These are phyloP conservation scores for Cyamopsis tetragonoloba DNA, from an alignment of 306 rosid species.

Conservation along the genomic window DNA sequence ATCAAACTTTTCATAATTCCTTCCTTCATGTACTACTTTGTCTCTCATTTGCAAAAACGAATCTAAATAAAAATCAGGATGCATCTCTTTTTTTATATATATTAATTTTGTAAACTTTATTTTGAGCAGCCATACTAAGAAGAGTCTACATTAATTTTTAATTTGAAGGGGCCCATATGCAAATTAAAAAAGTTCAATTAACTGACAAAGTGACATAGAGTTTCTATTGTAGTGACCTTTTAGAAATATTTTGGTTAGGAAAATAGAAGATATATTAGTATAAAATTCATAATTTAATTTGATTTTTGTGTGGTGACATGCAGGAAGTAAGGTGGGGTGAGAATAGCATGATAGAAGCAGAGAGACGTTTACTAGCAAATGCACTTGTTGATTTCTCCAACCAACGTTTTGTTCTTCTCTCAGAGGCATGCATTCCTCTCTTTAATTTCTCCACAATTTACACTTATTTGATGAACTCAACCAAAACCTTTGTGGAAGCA, in stretches of 20 bases:
- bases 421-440: slow-evolving; percentile 90
- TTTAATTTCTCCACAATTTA: slow-evolving; percentile 69
- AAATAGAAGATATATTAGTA: too few species aligned
- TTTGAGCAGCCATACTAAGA: too few species aligned
- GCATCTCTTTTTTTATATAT: background rate
- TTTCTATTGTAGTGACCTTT: too few species aligned
- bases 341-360: slow-evolving; percentile 73
- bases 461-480: slow-evolving; percentile 49
- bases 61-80: background rate
- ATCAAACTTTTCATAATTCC: slow-evolving; percentile 43
- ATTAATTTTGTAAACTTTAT: background rate
- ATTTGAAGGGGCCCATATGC: background rate
- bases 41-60: slow-evolving; percentile 18
- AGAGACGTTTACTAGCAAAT: slow-evolving; percentile 63
- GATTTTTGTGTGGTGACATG: background rate
- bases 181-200: background rate
- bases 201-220: too few species aligned
- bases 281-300: background rate
- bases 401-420: slow-evolving; percentile 70
- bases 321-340: slow-evolving; percentile 85
- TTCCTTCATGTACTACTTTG: slow-evolving; percentile 43
- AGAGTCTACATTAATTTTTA: background rate
- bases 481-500: slow-evolving; percentile 52
- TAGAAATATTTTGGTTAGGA: too few species aligned
- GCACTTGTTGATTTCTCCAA: slow-evolving; percentile 65